Evolutionary conservation across 768 basidiomycete species (phyloP), one percentile per base, ranked within the genome.

Genomic region (Amyloporia xantha): DNA sequence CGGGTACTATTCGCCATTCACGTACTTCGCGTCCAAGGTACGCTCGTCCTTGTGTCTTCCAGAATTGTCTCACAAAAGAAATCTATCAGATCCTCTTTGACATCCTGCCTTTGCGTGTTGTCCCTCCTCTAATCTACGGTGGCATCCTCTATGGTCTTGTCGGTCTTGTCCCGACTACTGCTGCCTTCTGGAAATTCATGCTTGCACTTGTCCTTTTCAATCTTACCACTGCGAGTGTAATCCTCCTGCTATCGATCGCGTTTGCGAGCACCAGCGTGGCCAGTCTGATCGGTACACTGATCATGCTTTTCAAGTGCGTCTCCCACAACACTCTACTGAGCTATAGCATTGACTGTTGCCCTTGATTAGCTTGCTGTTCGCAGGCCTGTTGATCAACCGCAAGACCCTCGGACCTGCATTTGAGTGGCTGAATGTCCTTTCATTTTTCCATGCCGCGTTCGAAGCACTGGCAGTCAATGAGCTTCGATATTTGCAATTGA

Each of bases 401-500:
- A 88, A 93, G 52, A 85, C 86, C 23, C 79, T 97, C 11, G 74
- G 79, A 0, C 73, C 75, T 0, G 74, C 71, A 30, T 71, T 96
- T 43, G 82, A 78, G 50, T 96, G 91, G 89, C 69, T 99, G 51
- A 88, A 93, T 62, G 92, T 86, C 0, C 61, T 90, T 5, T 96
- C 93, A 4, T 98, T 98, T 76, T 99, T 96, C 84, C 96, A 99
- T 69, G 95, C 96, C 20, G 96, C 91, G 0, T 98, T 93, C 57
- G 96, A 99, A 68, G 94, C 90, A 1, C 76, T 99, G 33, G 84
- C 94, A n/a, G 96, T 99, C 49, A 99, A 98, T 63, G 96, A 99
- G 66, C 72, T 99, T 49, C 76, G 94, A 43, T 97, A 96, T 67
- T 70, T 98, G 24, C 90, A 93, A 61, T 71, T 99, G 28, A 91